These are phyloP conservation scores for Podaxis sp. DNA, from an alignment of 768 basidiomycete species.

Conservation along the genomic window DNA sequence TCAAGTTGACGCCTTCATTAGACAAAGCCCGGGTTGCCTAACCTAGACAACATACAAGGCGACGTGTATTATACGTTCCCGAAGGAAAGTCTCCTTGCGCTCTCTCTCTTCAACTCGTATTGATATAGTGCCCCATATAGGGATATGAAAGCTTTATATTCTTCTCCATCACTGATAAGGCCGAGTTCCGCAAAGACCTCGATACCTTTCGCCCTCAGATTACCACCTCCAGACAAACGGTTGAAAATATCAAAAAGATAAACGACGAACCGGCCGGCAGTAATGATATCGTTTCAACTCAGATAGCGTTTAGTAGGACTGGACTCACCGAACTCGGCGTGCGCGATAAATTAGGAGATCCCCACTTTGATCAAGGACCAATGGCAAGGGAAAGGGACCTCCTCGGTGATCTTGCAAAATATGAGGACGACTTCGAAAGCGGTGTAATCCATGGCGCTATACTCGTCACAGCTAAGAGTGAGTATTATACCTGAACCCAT, in stretches of 20 bases:
- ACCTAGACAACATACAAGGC: not conserved
- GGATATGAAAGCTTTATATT: not conserved
- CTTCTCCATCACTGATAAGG: not conserved
- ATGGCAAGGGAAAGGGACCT: not conserved
- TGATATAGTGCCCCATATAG: too few relatives aligned
- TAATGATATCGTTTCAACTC: not conserved
- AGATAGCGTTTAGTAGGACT: not conserved
- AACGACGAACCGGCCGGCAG: not conserved
- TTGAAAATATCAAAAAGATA: too few relatives aligned
- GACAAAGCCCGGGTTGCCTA: not conserved
- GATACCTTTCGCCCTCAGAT: not conserved
- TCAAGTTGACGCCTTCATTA: too few relatives aligned
- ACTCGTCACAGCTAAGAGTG: not conserved
- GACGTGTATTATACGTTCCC: not conserved
- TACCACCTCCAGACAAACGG: too few relatives aligned
- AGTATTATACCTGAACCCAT: not conserved
- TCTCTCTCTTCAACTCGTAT: too few relatives aligned
- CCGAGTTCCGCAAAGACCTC: not conserved
- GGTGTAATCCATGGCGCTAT: not conserved
- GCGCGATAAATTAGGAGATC: not conserved
- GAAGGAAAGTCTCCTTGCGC: not conserved
- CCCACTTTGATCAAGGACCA: not conserved
- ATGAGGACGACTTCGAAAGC: not conserved
- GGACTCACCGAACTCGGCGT: not conserved
- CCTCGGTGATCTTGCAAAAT: not conserved